Conservation (phyloP, 257 asterid genomes). For the Solanum paucissectum region DNA sequence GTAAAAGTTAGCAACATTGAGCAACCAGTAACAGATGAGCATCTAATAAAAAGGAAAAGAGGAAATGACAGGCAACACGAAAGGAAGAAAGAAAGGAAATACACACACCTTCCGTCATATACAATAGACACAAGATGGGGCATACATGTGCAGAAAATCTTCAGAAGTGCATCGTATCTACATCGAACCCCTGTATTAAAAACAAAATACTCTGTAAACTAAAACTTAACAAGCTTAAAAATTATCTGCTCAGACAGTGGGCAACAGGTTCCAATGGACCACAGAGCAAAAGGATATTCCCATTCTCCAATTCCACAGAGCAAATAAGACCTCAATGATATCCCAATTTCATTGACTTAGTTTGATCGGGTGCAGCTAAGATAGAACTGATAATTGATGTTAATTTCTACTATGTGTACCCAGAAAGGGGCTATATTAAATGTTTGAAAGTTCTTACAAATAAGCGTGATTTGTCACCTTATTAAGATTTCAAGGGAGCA, state of each 20-base stretch:
- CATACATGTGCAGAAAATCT: conserved; percentile 41
- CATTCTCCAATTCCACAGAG: neutral
- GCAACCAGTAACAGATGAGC: neutral
- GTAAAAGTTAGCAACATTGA: neutral
- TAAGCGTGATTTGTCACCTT: neutral
- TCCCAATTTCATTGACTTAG: neutral
- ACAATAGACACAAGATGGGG: conserved; percentile 42
- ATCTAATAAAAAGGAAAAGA: neutral
- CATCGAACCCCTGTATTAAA: conserved; percentile 48
- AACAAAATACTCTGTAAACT: neutral
- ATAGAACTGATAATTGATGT: neutral
- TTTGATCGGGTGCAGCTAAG: neutral
- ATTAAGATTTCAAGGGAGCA: neutral
- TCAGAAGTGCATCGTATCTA: conserved; percentile 39
- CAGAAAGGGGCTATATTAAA: neutral
- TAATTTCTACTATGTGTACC: neutral
- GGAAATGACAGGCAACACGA: neutral
- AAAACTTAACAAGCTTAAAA: neutral
- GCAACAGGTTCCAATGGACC: neutral
- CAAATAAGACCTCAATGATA: neutral
- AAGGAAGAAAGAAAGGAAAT: neutral
- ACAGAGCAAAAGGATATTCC: neutral
- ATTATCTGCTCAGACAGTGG: neutral
- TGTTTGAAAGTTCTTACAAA: neutral
- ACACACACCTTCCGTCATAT: conserved; percentile 51